These are phyloP conservation scores for Candida pseudofarinosa DNA, from an alignment of 805 yeast species.

Conservation along the genomic window DNA sequence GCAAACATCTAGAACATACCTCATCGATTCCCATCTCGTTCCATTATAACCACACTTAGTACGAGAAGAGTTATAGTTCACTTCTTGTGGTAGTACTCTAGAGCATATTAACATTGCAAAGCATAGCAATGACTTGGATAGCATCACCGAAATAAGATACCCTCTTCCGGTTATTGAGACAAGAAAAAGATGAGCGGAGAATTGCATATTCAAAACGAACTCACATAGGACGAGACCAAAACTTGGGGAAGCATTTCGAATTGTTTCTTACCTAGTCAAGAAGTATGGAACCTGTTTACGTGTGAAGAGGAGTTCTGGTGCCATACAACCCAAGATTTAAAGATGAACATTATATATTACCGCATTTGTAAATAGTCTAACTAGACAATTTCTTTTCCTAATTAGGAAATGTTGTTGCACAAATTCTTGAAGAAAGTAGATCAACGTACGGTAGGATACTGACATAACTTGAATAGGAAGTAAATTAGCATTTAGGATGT, in stretches of 20 bases:
- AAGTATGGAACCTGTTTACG: neutral
- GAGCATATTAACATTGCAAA: too few relatives aligned
- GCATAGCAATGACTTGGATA: too few relatives aligned
- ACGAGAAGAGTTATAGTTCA: too few relatives aligned
- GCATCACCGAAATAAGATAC: too few relatives aligned
- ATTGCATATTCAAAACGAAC: too few relatives aligned
- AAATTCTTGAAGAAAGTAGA: neutral
- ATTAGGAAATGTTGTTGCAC: slow-evolving; percentile 4
- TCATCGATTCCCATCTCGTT: too few relatives aligned
- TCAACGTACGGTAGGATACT: neutral
- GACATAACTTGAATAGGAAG: slow-evolving; percentile 1
- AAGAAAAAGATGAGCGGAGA: neutral
- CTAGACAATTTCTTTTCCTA: slow-evolving; percentile 1
- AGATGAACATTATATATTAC: slow-evolving; percentile 1
- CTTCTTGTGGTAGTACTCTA: too few relatives aligned
- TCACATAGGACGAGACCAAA: too few relatives aligned
- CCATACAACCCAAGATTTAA: neutral
- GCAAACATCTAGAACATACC: too few relatives aligned
- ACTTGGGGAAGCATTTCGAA: neutral
- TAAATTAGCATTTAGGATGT: neutral
- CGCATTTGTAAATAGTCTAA: slow-evolving; percentile 1
- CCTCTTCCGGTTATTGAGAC: too few relatives aligned
- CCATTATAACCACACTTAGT: too few relatives aligned
- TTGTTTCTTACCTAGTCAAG: neutral
- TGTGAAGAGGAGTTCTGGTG: neutral